These are phyloP conservation scores for Dendrobium huoshanense DNA, from an alignment of 106 monocot genomes.

Conservation along the genomic window DNA sequence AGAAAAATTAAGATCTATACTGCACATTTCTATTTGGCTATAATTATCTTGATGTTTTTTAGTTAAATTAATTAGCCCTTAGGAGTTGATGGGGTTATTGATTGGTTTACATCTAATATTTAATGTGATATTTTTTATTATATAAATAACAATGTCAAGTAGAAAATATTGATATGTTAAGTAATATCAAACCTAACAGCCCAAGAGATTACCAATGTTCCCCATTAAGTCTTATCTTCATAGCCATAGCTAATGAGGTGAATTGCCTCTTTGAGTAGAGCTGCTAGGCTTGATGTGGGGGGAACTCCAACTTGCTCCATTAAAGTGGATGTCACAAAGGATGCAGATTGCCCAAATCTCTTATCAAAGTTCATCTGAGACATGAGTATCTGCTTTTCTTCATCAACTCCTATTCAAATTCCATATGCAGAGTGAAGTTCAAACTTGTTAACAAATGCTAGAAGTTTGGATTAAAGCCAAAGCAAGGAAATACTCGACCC, in stretches of 20 bases:
- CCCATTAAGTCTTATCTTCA: conserved; percentile 96
- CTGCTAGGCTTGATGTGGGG: conserved; percentile 76
- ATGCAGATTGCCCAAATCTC: conserved; percentile 83
- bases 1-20: too few relatives aligned
- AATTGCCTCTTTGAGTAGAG: conserved; percentile 92
- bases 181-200: neutral
- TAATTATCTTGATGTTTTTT: too few relatives aligned
- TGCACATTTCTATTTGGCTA: too few relatives aligned
- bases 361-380: conserved; percentile 94
- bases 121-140: neutral
- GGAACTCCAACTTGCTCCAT: conserved; percentile 96
- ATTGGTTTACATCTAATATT: too few relatives aligned
- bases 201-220: conserved; percentile 47
- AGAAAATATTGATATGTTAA: neutral
- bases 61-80: too few relatives aligned
- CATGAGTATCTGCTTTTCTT: conserved; percentile 67
- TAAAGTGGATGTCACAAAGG: conserved; percentile 88
- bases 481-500: conserved; percentile 20
- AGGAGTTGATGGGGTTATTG: too few relatives aligned
- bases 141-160: too few relatives aligned
- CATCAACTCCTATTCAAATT: conserved; percentile 35
- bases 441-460: neutral
- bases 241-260: conserved; percentile 98
- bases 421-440: neutral
- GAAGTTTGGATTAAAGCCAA: neutral